A percentile compares a stretch with the other conserved stretches of the same genome.
These are phyloP conservation scores for Cladophialophora chaetospira DNA, from an alignment of 2,329 filamentous ascomycete genomes.

Conservation along the genomic window DNA sequence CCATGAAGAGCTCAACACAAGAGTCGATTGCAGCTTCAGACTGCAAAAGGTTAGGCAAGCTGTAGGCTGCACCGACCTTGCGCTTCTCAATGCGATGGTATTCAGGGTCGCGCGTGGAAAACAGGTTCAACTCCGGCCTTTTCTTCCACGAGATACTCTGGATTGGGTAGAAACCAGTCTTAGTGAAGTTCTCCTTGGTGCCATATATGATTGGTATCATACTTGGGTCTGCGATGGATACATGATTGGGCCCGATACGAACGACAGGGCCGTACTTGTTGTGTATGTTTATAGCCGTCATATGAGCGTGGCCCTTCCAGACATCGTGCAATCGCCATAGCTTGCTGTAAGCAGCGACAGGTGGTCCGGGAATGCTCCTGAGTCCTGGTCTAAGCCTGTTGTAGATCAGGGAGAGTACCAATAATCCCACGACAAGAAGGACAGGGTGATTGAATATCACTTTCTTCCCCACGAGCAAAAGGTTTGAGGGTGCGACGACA, in stretches of 20 bases:
- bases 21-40: constrained; percentile 35
- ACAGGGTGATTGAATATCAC: background rate
- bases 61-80: constrained; percentile 32
- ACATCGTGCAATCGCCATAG: constrained; percentile 76
- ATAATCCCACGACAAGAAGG: background rate
- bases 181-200: constrained; percentile 31
- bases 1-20: constrained; percentile 62
- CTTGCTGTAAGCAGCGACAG: constrained; percentile 69
- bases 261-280: constrained; percentile 72
- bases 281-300: constrained; percentile 69
- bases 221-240: constrained; percentile 72
- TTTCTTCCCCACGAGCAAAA: background rate
- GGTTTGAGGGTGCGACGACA: background rate
- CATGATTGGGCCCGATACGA: constrained; percentile 69
- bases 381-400: constrained; percentile 5
- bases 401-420: constrained; percentile 1
- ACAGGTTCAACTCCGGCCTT: constrained; percentile 68
- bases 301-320: constrained; percentile 63
- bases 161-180: constrained; percentile 30
- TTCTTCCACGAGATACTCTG: constrained; percentile 53
- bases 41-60: constrained; percentile 32
- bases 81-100: constrained; percentile 58
- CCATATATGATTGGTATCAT: constrained; percentile 28
- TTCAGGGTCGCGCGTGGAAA: constrained; percentile 72
- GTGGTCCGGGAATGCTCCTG: constrained; percentile 60